phyloP scores from a whole-genome alignment of 1,139 yeast genomes.

The Protomyces inouyei region DNA sequence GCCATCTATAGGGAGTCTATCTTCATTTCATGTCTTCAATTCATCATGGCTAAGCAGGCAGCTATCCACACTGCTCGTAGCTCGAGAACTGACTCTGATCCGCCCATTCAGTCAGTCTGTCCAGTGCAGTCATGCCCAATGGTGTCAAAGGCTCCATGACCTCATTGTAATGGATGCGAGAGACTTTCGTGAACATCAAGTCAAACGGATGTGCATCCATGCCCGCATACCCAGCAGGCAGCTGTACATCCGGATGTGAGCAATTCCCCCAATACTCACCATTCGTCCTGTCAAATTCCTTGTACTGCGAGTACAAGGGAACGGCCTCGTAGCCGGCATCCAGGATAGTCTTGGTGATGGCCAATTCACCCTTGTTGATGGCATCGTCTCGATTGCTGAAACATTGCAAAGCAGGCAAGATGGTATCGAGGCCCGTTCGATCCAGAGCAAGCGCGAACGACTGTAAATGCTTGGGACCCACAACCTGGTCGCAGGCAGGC shows the following conservation, averaged over 20 bases:
- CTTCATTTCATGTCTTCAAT: too few species aligned
- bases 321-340: constrained; percentile 21
- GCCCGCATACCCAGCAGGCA: background rate
- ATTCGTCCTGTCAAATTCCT: background rate
- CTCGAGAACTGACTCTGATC: constrained; percentile 13
- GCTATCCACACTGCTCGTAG: constrained; percentile 10
- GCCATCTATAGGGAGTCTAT: too few species aligned
- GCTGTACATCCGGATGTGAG: background rate
- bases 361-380: constrained; percentile 8
- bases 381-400: background rate
- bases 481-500: constrained; percentile 1
- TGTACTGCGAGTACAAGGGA: background rate
- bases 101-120: constrained; percentile 12
- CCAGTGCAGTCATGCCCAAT: constrained; percentile 1
- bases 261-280: constrained; percentile 7
- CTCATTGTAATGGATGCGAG: background rate
- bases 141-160: background rate
- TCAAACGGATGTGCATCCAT: constrained; percentile 22
- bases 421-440: constrained; percentile 1
- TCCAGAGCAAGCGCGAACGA: constrained; percentile 7
- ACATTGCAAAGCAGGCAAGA: constrained; percentile 13
- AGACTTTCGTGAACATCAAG: constrained; percentile 10
- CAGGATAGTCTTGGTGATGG: background rate
- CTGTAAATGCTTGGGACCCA: constrained; percentile 9
- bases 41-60: too few species aligned